Percentiles rank a stretch among this genome's conserved stretches.
These are phyloP conservation scores for Hyphopichia burtonii DNA, from an alignment of 1,139 yeast genomes.

Conservation along the genomic window DNA sequence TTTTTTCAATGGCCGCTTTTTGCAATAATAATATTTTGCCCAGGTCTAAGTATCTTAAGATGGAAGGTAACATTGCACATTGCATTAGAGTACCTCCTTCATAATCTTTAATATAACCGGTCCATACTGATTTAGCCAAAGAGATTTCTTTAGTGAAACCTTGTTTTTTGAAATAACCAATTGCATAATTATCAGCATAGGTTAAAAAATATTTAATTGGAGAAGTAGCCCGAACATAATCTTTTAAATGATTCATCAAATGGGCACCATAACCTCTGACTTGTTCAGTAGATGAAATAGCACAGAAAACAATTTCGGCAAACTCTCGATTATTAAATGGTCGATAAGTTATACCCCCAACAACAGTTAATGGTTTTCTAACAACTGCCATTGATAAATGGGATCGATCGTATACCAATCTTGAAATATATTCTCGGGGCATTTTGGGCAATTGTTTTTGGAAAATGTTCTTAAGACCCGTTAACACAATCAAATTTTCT, in stretches of 20 bases:
- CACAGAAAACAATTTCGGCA: constrained; percentile 98
- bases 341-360: constrained; percentile 95
- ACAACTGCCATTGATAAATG: constrained; percentile 96
- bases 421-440: constrained; percentile 96
- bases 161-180: constrained; percentile 96
- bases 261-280: constrained; percentile 99
- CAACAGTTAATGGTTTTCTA: constrained; percentile 88
- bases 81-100: constrained; percentile 99
- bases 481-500: constrained; percentile 86
- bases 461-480: constrained; percentile 93
- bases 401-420: constrained; percentile 90
- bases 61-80: constrained; percentile 86
- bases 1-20: constrained; percentile 86
- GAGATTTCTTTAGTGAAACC: constrained; percentile 96
- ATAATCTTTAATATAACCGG: constrained; percentile 97
- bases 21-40: constrained; percentile 82
- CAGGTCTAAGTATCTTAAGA: constrained; percentile 80
- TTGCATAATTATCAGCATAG: constrained; percentile 97
- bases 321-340: constrained; percentile 89
- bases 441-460: constrained; percentile 97
- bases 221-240: constrained; percentile 87
- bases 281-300: constrained; percentile 95
- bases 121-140: constrained; percentile 84
- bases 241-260: constrained; percentile 94
- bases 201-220: constrained; percentile 87